Base-by-base conservation (phyloP, 257 asterid genomes). In the Anisodus tanguticus region DNA sequence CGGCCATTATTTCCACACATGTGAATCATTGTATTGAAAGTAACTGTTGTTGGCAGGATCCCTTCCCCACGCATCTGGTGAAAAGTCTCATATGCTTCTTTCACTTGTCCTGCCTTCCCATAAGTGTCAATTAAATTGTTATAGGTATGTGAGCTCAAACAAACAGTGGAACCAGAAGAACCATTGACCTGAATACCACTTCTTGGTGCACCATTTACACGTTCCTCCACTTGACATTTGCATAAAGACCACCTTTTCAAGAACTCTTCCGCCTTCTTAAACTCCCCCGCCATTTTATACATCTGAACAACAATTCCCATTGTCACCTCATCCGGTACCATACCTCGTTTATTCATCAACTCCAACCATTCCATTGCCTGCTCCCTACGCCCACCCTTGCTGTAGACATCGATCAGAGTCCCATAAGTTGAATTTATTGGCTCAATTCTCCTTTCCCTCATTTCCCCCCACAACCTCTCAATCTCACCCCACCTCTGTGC, bases 251-350 rank as follows among this genome's bases (percentile, higher is more conserved):
- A 96, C 74, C 90, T 91, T 91, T 90, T 92, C 90, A 92, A 95
- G 87, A 90, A 94, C 53, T 90, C 95, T 84, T 96, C 98, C 1
- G 98, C 99, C 69, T 90, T 86, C 84, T 88, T 87, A 84, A 92
- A 95, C 80, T 97, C 98, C 82, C 98, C 98, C 0, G 93, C 92
- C 84, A 90, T 97, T 83, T 97, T 97, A 89, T 95, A 93, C 99
- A 93, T 93, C 88, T 95, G 98, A 82, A 97, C 92, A 9, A 95
- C 90, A 66, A 86, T 93, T 85, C 97, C 98, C 95, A 93, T 89
- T 3, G 99, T 97, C 54, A 97, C 98, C 90, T 97, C 99, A 57
- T 97, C 99, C 0, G 98, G 98, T 84, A 87, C 95, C 89, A 97
- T 90, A 22, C 88, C 85, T 70, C 82, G 87, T 74, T 85, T 83